Base-by-base conservation (phyloP, 108 stramenopile species). In the Cyclostephanos tholiformis region DNA sequence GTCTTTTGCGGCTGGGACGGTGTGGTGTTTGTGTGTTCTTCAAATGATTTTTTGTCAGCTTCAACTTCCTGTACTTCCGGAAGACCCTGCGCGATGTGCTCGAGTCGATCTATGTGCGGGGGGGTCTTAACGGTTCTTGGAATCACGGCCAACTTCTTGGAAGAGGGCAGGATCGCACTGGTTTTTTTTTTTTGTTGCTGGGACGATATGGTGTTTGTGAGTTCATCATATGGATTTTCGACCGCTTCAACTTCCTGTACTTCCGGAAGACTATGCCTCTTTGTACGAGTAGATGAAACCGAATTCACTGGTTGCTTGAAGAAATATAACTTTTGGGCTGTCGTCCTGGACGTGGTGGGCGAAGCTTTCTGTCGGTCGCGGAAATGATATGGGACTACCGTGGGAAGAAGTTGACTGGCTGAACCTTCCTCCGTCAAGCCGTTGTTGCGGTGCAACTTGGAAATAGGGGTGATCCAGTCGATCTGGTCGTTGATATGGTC, bases 321-420 rank as follows among this genome's bases (percentile, higher is more conserved):
- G 38, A 71, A 71, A 25, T 71, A 71, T n/a, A 56, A 71, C 39
- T 22, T 58, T 60, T 60, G 22, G 39, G 69, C 69, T 13, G 69
- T 20, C 20, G 38, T 32, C 35, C 39, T 70, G 12, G 69, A 35
- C 51, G 69, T 70, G 12, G 41, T 70, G 12, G 41, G 12, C 41
- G 41, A 7, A 41, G 41, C 9, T 1, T 7, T 41, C 12, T 3
- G 41, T 12, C 12, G 9, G 41, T 41, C 11, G 8, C 12, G 8
- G 41, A 12, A 41, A 41, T 41, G 9, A 9, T 3, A 41, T 7
- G 41, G 41, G 41, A 41, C 41, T 9, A 12, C 41, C 41, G 12
- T 12, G 41, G 41, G 9, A 41, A 41, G 41, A 3, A 41, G 41
- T 41, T 41, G 9, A 41, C 41, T 41, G 6, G 36, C 36, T 10